Base-by-base conservation (phyloP, 129 eudicot genomes). In the Flaveria trinervia region DNA sequence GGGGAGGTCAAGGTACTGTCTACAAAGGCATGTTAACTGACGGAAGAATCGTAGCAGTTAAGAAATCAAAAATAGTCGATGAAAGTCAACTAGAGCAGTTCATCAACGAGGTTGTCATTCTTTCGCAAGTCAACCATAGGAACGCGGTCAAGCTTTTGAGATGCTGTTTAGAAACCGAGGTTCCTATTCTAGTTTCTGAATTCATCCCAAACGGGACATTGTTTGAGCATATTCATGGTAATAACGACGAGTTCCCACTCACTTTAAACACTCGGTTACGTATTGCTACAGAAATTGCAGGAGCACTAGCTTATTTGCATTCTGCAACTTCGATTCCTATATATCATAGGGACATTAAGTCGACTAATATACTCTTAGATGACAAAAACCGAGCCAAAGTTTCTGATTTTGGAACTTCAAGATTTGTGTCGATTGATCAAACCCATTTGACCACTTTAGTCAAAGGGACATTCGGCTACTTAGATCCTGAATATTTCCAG, bases 361-460 rank as follows among this genome's bases (percentile, higher is more conserved):
- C 81, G 9, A 65, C 74, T 8, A 77, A 77, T 26, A 67, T 77
- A 25, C 81, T 77, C 10, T 15, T 77, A 45, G 81, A 77, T 2
- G 81, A 77, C 45, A 77, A 67, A 51, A 52, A 50, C 51, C 17
- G 74, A 48, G 79, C 71, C 1, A 75, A 75, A 17, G 79, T 75
- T 61, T 28, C 79, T 1, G 79, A 75, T 49, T 66, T 77, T 16
- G 81, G 81, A 11, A 77, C 81, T 67, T 77, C 81, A 2, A 77
- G 74, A 52, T 68, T 77, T 0, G 74, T 77, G 43, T 51, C 81
- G 1, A 68, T 77, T 51, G 81, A 77, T 36, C 23, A 67, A 77
- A 77, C 81, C 11, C 74, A 77, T 68, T 51, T 77, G 67, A 67
- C 74, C 56, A 77, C 81, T 6, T 75, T 75, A 30, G 79, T 75